Base-by-base conservation (phyloP, 2,329 filamentous ascomycete genomes). In the Tothia fuscella region DNA sequence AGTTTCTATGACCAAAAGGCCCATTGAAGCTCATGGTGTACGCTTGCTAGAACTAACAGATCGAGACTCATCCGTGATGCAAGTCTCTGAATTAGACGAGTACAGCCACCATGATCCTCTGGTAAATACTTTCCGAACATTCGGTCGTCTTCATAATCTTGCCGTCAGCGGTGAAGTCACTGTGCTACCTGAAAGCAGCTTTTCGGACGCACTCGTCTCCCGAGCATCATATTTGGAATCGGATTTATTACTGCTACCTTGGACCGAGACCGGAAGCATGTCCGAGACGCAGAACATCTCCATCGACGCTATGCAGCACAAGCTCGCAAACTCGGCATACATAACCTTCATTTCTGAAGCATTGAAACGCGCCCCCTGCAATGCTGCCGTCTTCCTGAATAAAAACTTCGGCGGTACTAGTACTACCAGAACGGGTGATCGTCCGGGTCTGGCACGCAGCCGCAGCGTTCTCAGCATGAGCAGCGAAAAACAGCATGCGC, bases 61-160 rank as follows among this genome's bases (percentile, higher is more conserved):
- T 52, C 86, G 89, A 71, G 82, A 85, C 31, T 95, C 89, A 1
- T 88, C 87, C 14, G 89, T 95, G 51, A 96, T 96, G 89, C 81
- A 85, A 51, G 85, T 93, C 9, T 80, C 86, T 0, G 86, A 93
- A 54, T 71, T 80, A 3, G 81, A 87, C 29, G 84, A 91, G 37
- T 74, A 61, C 59, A 65, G 53, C 53, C 68, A 50, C 49, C 58
- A 50, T 52, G 89, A 96, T 53, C 86, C 89, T 0, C 80, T 96
- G 3, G 77, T 95, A 42, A 94, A 93, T 56, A 83, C 85, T 0
- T 95, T 95, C 70, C 77, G 83, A 36, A 85, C 86, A 0, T 88
- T 95, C 51, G 86, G 85, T 1, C 81, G 82, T 48, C 74, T 94
- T 30, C 78, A 91, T 55, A 84, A 88, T 48, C 71, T 95, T 1